Conservation (phyloP, 768 basidiomycete species). For the Pleurotus eryngii region DNA sequence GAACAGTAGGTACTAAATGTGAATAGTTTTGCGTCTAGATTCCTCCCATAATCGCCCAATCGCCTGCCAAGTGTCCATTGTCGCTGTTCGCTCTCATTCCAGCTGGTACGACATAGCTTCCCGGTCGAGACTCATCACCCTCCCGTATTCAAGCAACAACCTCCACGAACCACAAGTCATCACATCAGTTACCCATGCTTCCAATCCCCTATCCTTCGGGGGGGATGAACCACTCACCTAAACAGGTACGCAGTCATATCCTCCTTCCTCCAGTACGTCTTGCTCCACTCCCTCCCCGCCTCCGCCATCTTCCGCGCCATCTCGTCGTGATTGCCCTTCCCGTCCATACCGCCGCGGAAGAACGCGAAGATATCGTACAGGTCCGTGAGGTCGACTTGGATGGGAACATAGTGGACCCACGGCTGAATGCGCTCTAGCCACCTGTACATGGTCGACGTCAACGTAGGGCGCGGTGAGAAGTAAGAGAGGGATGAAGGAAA, state of each 20-base stretch:
- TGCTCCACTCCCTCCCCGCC: conserved; percentile 50
- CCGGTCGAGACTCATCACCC: conserved; percentile 42
- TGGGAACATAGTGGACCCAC: conserved; percentile 70
- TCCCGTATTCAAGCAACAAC: conserved; percentile 46
- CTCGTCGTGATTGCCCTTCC: conserved; percentile 51
- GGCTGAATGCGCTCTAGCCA: conserved; percentile 52
- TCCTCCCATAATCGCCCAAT: too few relatives aligned
- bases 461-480: background rate
- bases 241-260: conserved; percentile 54
- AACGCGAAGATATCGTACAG: conserved; percentile 64
- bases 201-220: too few relatives aligned
- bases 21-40: too few relatives aligned
- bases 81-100: too few relatives aligned
- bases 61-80: too few relatives aligned
- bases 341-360: conserved; percentile 54
- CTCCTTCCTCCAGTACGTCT: conserved; percentile 46
- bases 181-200: too few relatives aligned
- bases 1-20: too few relatives aligned
- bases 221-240: conserved; percentile 30
- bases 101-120: conserved; percentile 32
- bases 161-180: conserved; percentile 10
- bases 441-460: conserved; percentile 24
- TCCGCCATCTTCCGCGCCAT: conserved; percentile 51
- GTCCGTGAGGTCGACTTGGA: conserved; percentile 57
- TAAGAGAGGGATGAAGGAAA: too few relatives aligned